These are phyloP conservation scores for Agroathelia rolfsii DNA, from an alignment of 1,284 basidiomycete species.

Conservation along the genomic window DNA sequence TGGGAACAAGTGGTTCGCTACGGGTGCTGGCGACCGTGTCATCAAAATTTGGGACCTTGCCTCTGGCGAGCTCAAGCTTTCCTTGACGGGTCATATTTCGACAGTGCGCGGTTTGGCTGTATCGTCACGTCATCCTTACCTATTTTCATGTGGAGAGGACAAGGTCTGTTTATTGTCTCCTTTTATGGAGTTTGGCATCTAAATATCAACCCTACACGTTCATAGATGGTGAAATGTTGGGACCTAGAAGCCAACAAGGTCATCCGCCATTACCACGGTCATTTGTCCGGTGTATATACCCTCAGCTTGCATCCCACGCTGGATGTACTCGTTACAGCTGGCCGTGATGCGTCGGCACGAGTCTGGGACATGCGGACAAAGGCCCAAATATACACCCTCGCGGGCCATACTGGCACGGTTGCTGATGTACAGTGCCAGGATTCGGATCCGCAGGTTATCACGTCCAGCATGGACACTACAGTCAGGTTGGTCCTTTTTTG, in stretches of 20 bases:
- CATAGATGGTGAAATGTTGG: constrained; percentile 98
- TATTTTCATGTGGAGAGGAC: constrained; percentile 97
- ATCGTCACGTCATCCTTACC: constrained; percentile 87
- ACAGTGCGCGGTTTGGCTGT: constrained; percentile 94
- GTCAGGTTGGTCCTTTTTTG: constrained; percentile 52
- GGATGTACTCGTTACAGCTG: constrained; percentile 89
- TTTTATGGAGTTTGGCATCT: constrained; percentile 1
- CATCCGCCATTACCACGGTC: constrained; percentile 96
- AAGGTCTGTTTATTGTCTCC: constrained; percentile 50
- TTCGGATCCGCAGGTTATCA: constrained; percentile 95
- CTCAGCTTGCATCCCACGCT: constrained; percentile 90
- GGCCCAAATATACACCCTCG: constrained; percentile 87
- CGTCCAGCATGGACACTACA: constrained; percentile 97
- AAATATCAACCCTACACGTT: neutral
- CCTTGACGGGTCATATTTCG: constrained; percentile 94
- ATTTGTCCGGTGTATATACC: constrained; percentile 92
- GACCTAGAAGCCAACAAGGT: constrained; percentile 98
- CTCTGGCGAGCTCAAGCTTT: constrained; percentile 89
- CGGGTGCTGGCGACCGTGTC: constrained; percentile 94
- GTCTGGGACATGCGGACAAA: constrained; percentile 99
- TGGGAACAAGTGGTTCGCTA: constrained; percentile 97
- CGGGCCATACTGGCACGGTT: constrained; percentile 91
- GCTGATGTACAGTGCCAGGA: constrained; percentile 93
- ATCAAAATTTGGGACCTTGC: constrained; percentile 99
- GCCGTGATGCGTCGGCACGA: constrained; percentile 90